Conservation (phyloP, 1,284 basidiomycete genomes). For the Psilocybe mexicana region DNA sequence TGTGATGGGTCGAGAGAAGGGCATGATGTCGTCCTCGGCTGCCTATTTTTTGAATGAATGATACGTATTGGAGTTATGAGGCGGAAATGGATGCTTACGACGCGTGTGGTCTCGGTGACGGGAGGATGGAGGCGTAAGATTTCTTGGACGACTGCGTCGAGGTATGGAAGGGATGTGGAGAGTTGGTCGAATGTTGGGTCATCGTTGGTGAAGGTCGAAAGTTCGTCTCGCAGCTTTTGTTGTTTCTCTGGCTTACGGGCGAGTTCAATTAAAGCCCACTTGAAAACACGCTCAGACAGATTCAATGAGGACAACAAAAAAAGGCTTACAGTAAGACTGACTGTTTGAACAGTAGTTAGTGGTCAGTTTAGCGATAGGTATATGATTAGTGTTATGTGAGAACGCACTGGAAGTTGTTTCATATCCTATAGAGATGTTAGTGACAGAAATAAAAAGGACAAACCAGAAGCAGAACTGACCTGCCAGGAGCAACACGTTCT, state of each 20-base stretch:
- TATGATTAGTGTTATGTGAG: too few relatives aligned
- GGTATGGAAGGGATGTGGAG: constrained; percentile 45
- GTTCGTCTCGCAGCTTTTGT: constrained; percentile 51
- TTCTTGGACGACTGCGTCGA: constrained; percentile 60
- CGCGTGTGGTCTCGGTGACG: constrained; percentile 38
- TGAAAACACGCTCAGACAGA: neutral
- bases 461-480: constrained; percentile 7
- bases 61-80: constrained; percentile 14
- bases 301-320: neutral
- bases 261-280: constrained; percentile 54
- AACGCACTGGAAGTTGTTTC: constrained; percentile 43
- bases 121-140: constrained; percentile 46
- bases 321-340: constrained; percentile 37
- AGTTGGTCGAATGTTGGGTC: constrained; percentile 52
- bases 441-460: neutral
- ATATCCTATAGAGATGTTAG: constrained; percentile 30
- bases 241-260: constrained; percentile 49
- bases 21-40: constrained; percentile 54
- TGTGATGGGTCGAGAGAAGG: constrained; percentile 43
- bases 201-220: constrained; percentile 32
- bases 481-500: constrained; percentile 26
- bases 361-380: neutral
- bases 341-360: constrained; percentile 16
- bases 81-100: constrained; percentile 34
- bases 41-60: constrained; percentile 31